Percentiles rank a stretch among this genome's conserved stretches.
Conservation (phyloP, 139 green algal genomes). For the Tetraselmis striata region DNA sequence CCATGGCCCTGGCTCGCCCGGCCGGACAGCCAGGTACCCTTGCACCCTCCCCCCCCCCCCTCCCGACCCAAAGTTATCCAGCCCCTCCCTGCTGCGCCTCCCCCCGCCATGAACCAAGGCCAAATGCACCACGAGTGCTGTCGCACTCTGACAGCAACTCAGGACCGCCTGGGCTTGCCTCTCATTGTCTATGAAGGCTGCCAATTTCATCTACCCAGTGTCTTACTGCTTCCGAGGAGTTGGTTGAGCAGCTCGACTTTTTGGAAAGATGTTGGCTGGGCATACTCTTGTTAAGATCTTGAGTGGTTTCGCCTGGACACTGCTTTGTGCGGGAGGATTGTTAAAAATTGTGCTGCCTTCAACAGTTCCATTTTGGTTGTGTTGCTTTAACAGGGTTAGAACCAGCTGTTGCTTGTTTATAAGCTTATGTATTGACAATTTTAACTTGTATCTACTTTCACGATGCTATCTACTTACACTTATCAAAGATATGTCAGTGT, state of each 20-base stretch:
- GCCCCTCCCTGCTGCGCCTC: too few relatives aligned
- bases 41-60: too few relatives aligned
- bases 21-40: too few relatives aligned
- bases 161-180: too few relatives aligned
- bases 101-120: too few relatives aligned
- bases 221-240: slow-evolving; percentile 54
- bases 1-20: too few relatives aligned
- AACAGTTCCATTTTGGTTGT: slow-evolving; percentile 40
- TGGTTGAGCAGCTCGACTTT: slow-evolving; percentile 53
- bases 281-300: slow-evolving; percentile 63
- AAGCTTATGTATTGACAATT: slow-evolving; percentile 61
- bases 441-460: slow-evolving; percentile 58
- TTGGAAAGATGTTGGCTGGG: slow-evolving; percentile 66
- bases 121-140: too few relatives aligned
- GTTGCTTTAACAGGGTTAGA: slow-evolving; percentile 51
- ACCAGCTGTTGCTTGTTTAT: slow-evolving; percentile 46
- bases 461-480: slow-evolving; percentile 49
- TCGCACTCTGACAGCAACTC: too few relatives aligned
- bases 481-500: too few relatives aligned
- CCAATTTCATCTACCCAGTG: too few relatives aligned
- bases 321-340: slow-evolving; percentile 52
- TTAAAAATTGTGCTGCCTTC: slow-evolving; percentile 29
- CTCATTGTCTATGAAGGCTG: too few relatives aligned
- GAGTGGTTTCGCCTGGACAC: slow-evolving; percentile 63
- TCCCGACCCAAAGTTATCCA: too few relatives aligned